Base-by-base conservation (phyloP, 805 yeast genomes). In the Pichia californica region DNA sequence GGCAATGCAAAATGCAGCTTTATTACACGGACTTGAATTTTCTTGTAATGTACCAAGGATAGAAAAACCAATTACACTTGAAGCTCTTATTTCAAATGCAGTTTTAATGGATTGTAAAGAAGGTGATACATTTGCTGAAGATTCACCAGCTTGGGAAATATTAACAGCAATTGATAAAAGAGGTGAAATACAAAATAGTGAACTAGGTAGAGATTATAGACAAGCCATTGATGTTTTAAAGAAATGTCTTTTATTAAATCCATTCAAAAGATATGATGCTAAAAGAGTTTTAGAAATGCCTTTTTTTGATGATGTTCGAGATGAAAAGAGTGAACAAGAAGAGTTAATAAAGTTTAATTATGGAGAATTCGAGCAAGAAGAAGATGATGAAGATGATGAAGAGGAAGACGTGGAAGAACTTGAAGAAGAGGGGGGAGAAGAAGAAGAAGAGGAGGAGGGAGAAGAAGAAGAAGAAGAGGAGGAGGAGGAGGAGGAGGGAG, bases 21-120 rank as follows among this genome's bases (percentile, higher is more conserved):
- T 76, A 45, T 61, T 87, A 31, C 99, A 93, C 66, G 98, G 98
- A 0, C 72, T 89, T 41, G 93, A 88, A 0, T 75, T 91, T 40
- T 96, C 88, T 45, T 70, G 83, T 5, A 76, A 70, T 32, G 57
- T 81, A 13, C 73, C 74, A 1, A 74, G 80, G 3, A 56, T 82
- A 20, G 69, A 67, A 25, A 70, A 64, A 10, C 70, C 56, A 10
- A 61, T 73, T 39, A 63, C 73, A 14, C 43, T 66, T 29, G 58
- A 56, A 7, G 64, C 70, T 31, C 52, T 79, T n/a, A 62, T 77
- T 6, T 63, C 67, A 44, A 62, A 66, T 54, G 66, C 75, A 1
- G 49, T 73, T n/a, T 38, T 53, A 6, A 44, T 65, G 33, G 87
- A 81, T 54, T 63, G 62, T 10, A 55, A 64, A 44, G 74, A 71